Base-by-base conservation (phyloP, 129 eudicot genomes). In the Rutidosis leptorrhynchoides region DNA sequence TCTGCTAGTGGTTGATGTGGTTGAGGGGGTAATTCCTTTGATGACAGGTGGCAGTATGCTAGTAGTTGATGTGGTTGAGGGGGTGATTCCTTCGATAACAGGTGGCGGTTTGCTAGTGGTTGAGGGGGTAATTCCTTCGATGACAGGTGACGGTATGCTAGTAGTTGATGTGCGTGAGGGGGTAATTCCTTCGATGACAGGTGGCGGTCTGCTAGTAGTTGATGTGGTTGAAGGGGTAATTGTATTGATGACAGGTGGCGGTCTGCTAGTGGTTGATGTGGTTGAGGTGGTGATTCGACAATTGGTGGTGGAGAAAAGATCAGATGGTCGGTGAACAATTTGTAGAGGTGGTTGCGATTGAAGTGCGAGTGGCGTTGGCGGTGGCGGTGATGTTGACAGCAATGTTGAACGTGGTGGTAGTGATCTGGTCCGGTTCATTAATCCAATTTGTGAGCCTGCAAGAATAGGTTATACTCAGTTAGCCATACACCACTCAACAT, bases 271-370 rank as follows among this genome's bases (percentile, higher is more conserved):
- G 32, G 66, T 21, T 20, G 56, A 45, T 11, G 48, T 6, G 27
- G 20, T 57, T 10, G 58, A 40, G 30, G 74, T 28, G 10, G 28
- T 30, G 26, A 12, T 55, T n/a, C 12, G 6, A 2, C 37, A 37
- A 53, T 62, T 49, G 40, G 37, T 71, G 22, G 19, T 58, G 12
- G 81, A 68, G 79, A 74, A 77, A 61, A 57, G 84, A 54, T 83
- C 85, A 1, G 86, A 66, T 1, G 95, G 70, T 19, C 76, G 80
- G 65, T 73, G 81, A 53, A 79, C 86, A 21, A 70, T 63, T 37
- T 83, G 88, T 52, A 78, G 79, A 64, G 84, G 86, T 16, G 40
- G 73, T 4, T 11, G 78, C 1, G 59, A 25, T 43, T 43, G 68
- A 3, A 27, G 58, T 27, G 55, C 67, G 2, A 32, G 60, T 16